Percentiles rank a stretch among this genome's conserved stretches.
Conservation (phyloP, 441 rosid genomes). For the Aquilaria agallochum region DNA sequence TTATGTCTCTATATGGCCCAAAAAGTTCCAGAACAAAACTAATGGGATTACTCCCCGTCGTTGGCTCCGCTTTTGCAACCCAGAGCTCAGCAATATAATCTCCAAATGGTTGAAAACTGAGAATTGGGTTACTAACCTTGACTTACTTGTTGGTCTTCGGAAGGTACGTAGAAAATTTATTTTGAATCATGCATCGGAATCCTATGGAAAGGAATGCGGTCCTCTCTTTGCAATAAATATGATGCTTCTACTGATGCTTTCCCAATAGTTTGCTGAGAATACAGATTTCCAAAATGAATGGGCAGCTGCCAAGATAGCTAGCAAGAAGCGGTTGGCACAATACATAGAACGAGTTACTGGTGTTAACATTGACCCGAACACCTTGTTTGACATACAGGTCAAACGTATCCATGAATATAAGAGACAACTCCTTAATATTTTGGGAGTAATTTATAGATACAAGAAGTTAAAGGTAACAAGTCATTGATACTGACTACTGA, state of each 20-base stretch:
- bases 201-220: background rate
- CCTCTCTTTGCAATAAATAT: background rate
- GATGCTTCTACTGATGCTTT: constrained; percentile 21
- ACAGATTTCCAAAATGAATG: constrained; percentile 83
- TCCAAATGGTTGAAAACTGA: constrained; percentile 92
- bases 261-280: constrained; percentile 75
- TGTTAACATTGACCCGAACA: constrained; percentile 70
- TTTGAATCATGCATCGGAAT: background rate
- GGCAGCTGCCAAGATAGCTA: constrained; percentile 93
- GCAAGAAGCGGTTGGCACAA: constrained; percentile 76
- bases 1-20: constrained; percentile 94
- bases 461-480: constrained; percentile 83
- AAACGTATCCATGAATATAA: constrained; percentile 99
- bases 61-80: constrained; percentile 96
- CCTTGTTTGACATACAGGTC: constrained; percentile 95
- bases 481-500: background rate
- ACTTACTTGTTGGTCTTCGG: constrained; percentile 82
- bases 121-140: constrained; percentile 87
- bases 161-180: constrained; percentile 40
- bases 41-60: constrained; percentile 97
- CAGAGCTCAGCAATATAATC: constrained; percentile 90
- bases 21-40: constrained; percentile 93
- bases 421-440: constrained; percentile 92
- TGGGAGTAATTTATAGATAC: constrained; percentile 86
- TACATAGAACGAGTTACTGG: constrained; percentile 78